These are phyloP conservation scores for Coniella vitis DNA, from an alignment of 2,329 filamentous ascomycete genomes.

Conservation along the genomic window DNA sequence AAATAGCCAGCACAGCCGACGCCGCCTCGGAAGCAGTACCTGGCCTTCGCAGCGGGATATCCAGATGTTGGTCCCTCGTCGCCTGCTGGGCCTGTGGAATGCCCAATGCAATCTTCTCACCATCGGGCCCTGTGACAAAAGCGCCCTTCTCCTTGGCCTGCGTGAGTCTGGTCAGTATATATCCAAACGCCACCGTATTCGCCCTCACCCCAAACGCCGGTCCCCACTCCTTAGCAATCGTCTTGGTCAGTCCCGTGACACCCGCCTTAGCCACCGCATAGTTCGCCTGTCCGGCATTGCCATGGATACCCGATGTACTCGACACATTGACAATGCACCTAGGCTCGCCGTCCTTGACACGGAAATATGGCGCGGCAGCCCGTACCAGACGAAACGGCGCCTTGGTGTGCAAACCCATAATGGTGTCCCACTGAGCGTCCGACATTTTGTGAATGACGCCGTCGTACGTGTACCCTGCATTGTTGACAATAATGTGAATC, in stretches of 20 bases:
- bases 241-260: slow-evolving; percentile 76
- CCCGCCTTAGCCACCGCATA: slow-evolving; percentile 82
- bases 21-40: slow-evolving; percentile 78
- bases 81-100: slow-evolving; percentile 58
- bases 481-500: slow-evolving; percentile 88
- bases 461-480: slow-evolving; percentile 90
- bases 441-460: slow-evolving; percentile 89
- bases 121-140: slow-evolving; percentile 69
- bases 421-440: slow-evolving; percentile 87
- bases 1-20: slow-evolving; percentile 67
- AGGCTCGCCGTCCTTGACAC: slow-evolving; percentile 74
- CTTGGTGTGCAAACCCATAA: slow-evolving; percentile 75
- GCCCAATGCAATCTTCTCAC: slow-evolving; percentile 66
- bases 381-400: slow-evolving; percentile 80
- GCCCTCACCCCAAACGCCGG: slow-evolving; percentile 73
- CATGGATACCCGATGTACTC: slow-evolving; percentile 73
- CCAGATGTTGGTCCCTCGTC: slow-evolving; percentile 42
- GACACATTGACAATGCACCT: slow-evolving; percentile 79
- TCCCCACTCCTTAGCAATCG: slow-evolving; percentile 89
- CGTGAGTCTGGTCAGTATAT: slow-evolving; percentile 73
- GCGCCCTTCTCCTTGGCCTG: slow-evolving; percentile 79
- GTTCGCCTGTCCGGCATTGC: slow-evolving; percentile 88
- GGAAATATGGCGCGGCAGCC: slow-evolving; percentile 77
- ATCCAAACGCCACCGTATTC: slow-evolving; percentile 80
- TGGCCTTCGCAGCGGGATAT: slow-evolving; percentile 72